Base-by-base conservation (phyloP, 352 stramenopile genomes). In the Phytophthora lateralis region DNA sequence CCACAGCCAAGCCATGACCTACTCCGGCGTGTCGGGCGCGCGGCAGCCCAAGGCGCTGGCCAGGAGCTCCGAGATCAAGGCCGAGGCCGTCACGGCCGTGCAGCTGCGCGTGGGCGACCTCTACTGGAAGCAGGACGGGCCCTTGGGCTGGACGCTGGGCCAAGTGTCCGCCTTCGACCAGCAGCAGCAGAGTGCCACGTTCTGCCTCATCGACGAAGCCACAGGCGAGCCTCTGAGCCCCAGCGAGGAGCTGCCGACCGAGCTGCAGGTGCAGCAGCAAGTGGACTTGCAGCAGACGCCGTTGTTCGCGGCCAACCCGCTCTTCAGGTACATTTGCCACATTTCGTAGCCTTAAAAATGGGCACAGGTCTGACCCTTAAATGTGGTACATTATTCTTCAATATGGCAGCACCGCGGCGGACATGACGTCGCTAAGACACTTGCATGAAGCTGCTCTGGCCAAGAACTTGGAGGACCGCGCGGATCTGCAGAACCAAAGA, bases 401-500 rank as follows among this genome's bases (percentile, higher is more conserved):
- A 11, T 54, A 20, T 46, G 6, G 29, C 59, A 88, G 63, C 34
- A 92, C 84, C 11, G 76, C 82, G 12, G 75, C 80, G 18, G 86
- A 95, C 42, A 95, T 95, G 84, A 95, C 86, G 62, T 91, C 84
- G 49, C 69, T 95, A 24, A 79, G 84, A 30, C 80, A 95, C 42
- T 58, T 95, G 47, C 84, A 95, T 55, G 90, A 97, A 63, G 84
- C 88, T 12, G 88, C 88, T 37, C 60, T 93, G 38, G 86, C 89
- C 47, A 96, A 96, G 62, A 95, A 97, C 64, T 66, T 97, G 38
- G 76, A 95, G 45, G 90, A 96, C 66, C 84, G 88, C 8, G 71
- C 88, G 47, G 70, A 78, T 18, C 60, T 95, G 18, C 55, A 91
- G 38, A 83, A 91, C 60, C 76, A 93, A 48, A 71, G 82, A 0